Percentiles rank a stretch among this genome's conserved stretches.
Conservation (phyloP, 345 rosid species). For the Gossypium arboreum region DNA sequence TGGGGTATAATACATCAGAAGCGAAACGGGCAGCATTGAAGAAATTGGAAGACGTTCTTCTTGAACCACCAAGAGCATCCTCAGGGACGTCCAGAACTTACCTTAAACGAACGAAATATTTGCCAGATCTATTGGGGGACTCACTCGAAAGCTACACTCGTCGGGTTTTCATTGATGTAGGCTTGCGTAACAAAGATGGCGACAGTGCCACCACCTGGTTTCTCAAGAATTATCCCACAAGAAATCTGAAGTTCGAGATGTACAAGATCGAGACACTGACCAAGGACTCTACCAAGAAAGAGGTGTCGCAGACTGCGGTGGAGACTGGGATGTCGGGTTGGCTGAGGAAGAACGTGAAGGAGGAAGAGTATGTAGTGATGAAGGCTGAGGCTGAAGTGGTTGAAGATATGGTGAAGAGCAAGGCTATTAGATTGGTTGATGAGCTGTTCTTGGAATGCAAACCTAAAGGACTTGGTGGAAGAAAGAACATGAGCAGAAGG, state of each 20-base stretch:
- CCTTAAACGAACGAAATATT: slow-evolving; percentile 50
- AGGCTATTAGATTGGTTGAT: neutral
- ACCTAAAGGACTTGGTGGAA: slow-evolving; percentile 41
- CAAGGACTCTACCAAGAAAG: slow-evolving; percentile 13
- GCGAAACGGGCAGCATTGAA: slow-evolving; percentile 49
- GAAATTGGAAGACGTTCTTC: slow-evolving; percentile 68
- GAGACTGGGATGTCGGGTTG: slow-evolving; percentile 59
- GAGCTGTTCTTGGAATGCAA: slow-evolving; percentile 35
- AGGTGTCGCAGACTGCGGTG: slow-evolving; percentile 2
- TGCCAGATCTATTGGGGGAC: slow-evolving; percentile 63
- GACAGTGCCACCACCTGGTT: slow-evolving; percentile 63
- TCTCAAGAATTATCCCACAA: slow-evolving; percentile 56
- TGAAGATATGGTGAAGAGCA: slow-evolving; percentile 1
- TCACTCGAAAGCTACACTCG: slow-evolving; percentile 53
- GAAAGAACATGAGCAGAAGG: slow-evolving; percentile 37
- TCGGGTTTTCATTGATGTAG: slow-evolving; percentile 61
- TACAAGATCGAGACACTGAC: slow-evolving; percentile 58
- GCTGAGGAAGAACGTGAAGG: slow-evolving; percentile 60
- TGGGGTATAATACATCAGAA: slow-evolving; percentile 25
- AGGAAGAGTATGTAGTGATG: slow-evolving; percentile 74
- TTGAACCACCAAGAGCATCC: slow-evolving; percentile 72
- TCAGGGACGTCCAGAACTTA: slow-evolving; percentile 53
- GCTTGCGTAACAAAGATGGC: slow-evolving; percentile 37
- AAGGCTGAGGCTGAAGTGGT: slow-evolving; percentile 47
- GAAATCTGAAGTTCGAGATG: slow-evolving; percentile 62